Evolutionary conservation across 2,329 filamentous ascomycete genomes (phyloP).

Genomic region (Lasiodiplodia theobromae): DNA sequence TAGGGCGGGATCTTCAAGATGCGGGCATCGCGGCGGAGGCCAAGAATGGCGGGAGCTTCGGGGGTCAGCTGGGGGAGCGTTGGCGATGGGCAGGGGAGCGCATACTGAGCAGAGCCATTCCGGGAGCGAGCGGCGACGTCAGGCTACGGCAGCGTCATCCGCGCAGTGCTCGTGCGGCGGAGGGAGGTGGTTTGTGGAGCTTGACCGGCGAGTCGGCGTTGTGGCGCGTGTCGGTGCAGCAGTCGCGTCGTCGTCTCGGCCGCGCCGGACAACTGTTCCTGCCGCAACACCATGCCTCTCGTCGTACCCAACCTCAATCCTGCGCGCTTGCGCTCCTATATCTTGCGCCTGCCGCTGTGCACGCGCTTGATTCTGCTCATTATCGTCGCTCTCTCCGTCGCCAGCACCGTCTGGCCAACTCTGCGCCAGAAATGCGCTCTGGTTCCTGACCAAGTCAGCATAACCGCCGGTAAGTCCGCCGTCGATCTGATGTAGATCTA

Average conservation of each 20-base stretch:
- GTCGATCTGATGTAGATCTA: conserved; percentile 8
- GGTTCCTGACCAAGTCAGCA: conserved; percentile 75
- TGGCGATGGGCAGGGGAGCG: conserved; percentile 11
- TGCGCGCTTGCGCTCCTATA: conserved; percentile 77
- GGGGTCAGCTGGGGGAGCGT: conserved; percentile 35
- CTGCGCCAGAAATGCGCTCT: conserved; percentile 80
- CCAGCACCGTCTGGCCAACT: conserved; percentile 73
- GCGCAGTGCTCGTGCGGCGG: not conserved
- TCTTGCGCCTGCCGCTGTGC: conserved; percentile 85
- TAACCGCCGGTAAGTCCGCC: conserved; percentile 70
- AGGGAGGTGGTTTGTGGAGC: conserved; percentile 4
- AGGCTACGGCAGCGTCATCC: conserved; percentile 4
- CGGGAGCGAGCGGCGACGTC: conserved; percentile 14
- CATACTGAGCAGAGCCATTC: conserved; percentile 48
- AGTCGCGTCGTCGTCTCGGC: conserved; percentile 26
- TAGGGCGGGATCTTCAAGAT: conserved; percentile 86
- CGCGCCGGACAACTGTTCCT: conserved; percentile 24
- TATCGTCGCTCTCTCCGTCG: conserved; percentile 73
- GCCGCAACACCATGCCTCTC: conserved; percentile 50
- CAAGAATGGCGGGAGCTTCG: conserved; percentile 62
- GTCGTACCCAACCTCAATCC: conserved; percentile 70
- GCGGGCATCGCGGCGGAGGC: conserved; percentile 79
- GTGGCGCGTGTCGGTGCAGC: conserved; percentile 8
- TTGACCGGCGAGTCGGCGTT: conserved; percentile 26
- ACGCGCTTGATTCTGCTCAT: conserved; percentile 74